phyloP scores from a whole-genome alignment of 2,329 filamentous ascomycete species.

The Chlorencoelia australis region DNA sequence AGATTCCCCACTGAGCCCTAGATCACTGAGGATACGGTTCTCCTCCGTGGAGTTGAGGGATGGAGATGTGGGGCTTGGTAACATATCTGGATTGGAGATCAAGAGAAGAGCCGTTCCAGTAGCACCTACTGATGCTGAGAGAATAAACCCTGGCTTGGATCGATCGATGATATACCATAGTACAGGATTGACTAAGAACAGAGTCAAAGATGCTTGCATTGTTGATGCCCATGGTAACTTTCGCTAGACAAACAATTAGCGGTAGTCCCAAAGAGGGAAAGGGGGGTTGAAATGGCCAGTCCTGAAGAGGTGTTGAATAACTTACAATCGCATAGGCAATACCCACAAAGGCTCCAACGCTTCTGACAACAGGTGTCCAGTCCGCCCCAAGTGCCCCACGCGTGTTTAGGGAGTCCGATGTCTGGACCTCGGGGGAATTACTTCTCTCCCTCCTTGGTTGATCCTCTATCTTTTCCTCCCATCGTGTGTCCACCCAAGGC shows the following conservation, averaged over 20 bases:
- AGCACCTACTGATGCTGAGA: constrained; percentile 65
- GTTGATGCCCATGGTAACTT: constrained; percentile 90
- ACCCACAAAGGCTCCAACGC: constrained; percentile 61
- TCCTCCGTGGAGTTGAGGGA: constrained; percentile 10
- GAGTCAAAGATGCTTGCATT: constrained; percentile 81
- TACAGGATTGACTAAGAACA: constrained; percentile 84
- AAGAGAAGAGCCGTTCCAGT: constrained; percentile 66
- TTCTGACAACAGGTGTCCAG: constrained; percentile 65
- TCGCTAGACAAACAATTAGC: constrained; percentile 42
- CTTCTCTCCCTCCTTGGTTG: background rate
- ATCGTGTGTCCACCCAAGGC: constrained; percentile 74
- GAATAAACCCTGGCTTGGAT: constrained; percentile 70
- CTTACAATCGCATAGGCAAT: constrained; percentile 76
- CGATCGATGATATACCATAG: constrained; percentile 96
- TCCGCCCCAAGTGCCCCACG: constrained; percentile 42
- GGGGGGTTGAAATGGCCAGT: too few relatives aligned
- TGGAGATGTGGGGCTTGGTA: constrained; percentile 51
- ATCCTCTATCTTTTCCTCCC: constrained; percentile 40
- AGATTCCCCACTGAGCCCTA: constrained; percentile 33
- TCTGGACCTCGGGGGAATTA: constrained; percentile 11
- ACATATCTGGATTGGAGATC: constrained; percentile 64
- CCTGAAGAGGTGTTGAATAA: too few relatives aligned
- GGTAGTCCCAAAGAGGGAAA: constrained; percentile 5
- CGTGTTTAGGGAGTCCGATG: constrained; percentile 14
- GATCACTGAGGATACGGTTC: constrained; percentile 7